Base-by-base conservation (phyloP, 352 stramenopile species). In the Albugo candida region DNA sequence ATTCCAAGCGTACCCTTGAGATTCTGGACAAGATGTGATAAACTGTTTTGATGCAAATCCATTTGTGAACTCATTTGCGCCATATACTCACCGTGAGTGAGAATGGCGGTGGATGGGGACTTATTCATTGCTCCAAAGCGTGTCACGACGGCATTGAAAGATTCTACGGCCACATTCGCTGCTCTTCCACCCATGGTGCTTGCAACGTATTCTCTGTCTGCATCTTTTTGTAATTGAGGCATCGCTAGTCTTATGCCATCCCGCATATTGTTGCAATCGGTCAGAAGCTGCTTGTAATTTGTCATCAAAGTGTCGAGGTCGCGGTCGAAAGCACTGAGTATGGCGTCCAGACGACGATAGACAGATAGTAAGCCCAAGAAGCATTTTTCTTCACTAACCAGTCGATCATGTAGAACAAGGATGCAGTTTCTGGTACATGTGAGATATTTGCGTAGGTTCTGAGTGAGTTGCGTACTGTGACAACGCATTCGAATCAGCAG, bases 31-130 rank as follows among this genome's bases (percentile, higher is more conserved):
- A 91, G 53, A 54, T 83, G 70, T 52, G 70, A 81, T 55, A 87
- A 76, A 54, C 72, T 87, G 62, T 84, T 84, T 70, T 72, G 85
- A 64, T 91, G 77, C 49, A 86, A 58, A 62, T 87, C 77, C 60
- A 91, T 62, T 52, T 87, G 72, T 56, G 74, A 76, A 41, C 62
- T 69, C 51, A 91, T 67, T 54, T 87, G 74, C n/a, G 74, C 78
- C 77, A 91, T 91, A 63, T 87, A 91, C 48, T 84, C 71, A 20
- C 74, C 72, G 52, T 91, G 77, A 27, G 77, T 76, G 12, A 84
- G 63, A 47, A 91, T 82, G 17, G 77, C 77, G 21, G 70, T 54
- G 0, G 66, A 84, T 10, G 77, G 74, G n/a, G 65, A 59, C 13
- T 60, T 53, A 11, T 61, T 59, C 17, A 58, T 41, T 13, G 65